Evolutionary conservation across 495 filamentous ascomycete genomes (phyloP).

Genomic region (Penicillium flavigenum): DNA sequence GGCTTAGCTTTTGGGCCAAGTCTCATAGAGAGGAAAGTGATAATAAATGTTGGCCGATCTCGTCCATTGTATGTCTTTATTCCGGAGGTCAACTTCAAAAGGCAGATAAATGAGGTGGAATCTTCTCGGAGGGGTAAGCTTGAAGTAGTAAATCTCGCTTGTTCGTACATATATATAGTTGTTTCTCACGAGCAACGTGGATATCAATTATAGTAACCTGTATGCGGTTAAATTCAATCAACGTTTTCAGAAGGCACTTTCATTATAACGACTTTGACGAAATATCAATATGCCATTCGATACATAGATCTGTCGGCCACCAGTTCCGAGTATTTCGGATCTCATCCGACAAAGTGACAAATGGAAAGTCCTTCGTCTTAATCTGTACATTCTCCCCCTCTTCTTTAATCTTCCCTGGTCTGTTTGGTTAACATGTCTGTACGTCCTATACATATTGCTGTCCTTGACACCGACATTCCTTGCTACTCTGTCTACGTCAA

Average conservation of each 20-base stretch:
- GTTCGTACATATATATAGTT: no score
- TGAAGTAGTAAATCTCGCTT: no score
- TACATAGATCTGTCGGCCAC: neutral
- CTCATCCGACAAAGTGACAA: neutral
- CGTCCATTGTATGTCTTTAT: neutral
- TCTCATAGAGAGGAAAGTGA: neutral
- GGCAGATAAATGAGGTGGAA: no score
- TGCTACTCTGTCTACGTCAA: conserved; percentile 20
- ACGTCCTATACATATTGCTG: conserved; percentile 17
- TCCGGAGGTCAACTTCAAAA: no score
- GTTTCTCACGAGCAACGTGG: no score
- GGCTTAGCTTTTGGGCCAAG: neutral
- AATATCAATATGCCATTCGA: no score
- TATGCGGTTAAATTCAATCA: no score
- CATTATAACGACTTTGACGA: no score
- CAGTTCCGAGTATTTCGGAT: neutral
- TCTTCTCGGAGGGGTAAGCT: no score
- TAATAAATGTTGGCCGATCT: no score
- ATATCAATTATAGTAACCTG: no score
- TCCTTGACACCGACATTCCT: conserved; percentile 24
- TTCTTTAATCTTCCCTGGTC: neutral
- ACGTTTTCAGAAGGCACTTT: no score
- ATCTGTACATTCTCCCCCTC: neutral
- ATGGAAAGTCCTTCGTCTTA: neutral
- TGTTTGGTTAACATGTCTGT: neutral